Base-by-base conservation (phyloP, 805 yeast species). In the Cyberlindnera japonica region DNA sequence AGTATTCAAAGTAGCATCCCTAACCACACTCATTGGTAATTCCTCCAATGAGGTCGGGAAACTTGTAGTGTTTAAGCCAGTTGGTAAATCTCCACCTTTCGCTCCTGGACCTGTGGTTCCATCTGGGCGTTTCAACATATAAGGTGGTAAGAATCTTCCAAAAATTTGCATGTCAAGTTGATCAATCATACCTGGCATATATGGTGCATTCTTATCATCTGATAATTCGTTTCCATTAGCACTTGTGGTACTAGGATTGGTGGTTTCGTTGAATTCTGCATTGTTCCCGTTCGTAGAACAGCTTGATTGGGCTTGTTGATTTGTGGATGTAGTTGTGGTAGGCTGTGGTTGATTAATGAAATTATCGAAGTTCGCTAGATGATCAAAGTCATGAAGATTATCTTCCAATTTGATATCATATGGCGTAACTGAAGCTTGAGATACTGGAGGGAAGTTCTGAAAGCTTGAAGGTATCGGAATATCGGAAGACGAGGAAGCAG, bases 161-260 rank as follows among this genome's bases (percentile, higher is more conserved):
- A 88, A 88, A 15, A 88, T 72, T 55, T 86, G 90, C 55, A 86
- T 77, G 58, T 88, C 96, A 34, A 88, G 62, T 49, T 82, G 84
- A 58, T 88, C 95, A 70, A 88, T 83, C 31, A 85, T 81, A 5
- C 95, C 93, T 2, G 93, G 87, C 45, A 84, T 71, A 52, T 85
- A 84, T 3, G 36, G 23, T 15, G 53, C 57, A 25, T 42, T 43
- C 28, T 35, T 35, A n/a, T 42, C 40, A 14, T 29, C 33, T 5
- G 3, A 8, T 6, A 17, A 21, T 33, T 35, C 12, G 13, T 18
- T 18, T 22, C 21, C 21, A 12, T 6, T 13, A 14, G 27, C 12
- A 20, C 25, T 18, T 16, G 21, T 25, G n/a, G 19, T 35, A 18
- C 17, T 25, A 15, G 14, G 6, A 20, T 20, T 33, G 35, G 22